Evolutionary conservation across 2,329 filamentous ascomycete genomes (phyloP), one percentile per base, ranked within the genome.

Genomic region (Talaromyces sp.): DNA sequence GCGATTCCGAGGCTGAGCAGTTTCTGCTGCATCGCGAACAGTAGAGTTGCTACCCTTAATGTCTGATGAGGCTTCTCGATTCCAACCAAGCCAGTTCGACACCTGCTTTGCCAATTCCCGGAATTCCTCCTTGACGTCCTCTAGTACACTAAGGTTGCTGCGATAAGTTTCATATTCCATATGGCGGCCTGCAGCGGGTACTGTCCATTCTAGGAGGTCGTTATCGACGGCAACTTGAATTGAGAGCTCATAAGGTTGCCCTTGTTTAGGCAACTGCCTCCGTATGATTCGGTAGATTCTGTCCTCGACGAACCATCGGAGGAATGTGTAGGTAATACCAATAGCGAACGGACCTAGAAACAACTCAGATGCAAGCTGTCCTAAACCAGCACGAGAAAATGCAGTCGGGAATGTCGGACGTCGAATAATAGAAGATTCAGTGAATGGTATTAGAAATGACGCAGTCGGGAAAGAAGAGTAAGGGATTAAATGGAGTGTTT

Each of bases 151-250:
- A 19, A 78, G 66, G 52, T 69, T 71, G 55, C 68, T 67, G 41
- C 76, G 74, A n/a, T 67, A 65, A 55, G 67, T 68, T 61, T 78
- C 76, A 62, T 78, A 75, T 53, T 74, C 71, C n/a, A 73, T 68
- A 56, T 73, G 70, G 49, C 75, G 73, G 3, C 75, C 75, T 7
- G 77, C 65, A 4, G 70, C 70, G 11, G 76, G 76, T 24, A 75
- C 70, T 46, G 76, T 75, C 76, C 76, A 78, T 58, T 78, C 76
- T 50, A 77, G 69, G 17, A 78, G 69, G 49, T 77, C 76, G 63
- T 77, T 76, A 49, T 78, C 75, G n/a, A 70, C 67, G 8, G 76
- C 75, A 60, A 78, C 75, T 56, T 72, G 70, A 58, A 78, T 69
- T 8, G 76, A 78, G 29, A 77, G 68, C 32, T 75, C 74, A 65